phyloP scores from a whole-genome alignment of 2,329 filamentous ascomycete species.

The Teratosphaeria epicoccoides region DNA sequence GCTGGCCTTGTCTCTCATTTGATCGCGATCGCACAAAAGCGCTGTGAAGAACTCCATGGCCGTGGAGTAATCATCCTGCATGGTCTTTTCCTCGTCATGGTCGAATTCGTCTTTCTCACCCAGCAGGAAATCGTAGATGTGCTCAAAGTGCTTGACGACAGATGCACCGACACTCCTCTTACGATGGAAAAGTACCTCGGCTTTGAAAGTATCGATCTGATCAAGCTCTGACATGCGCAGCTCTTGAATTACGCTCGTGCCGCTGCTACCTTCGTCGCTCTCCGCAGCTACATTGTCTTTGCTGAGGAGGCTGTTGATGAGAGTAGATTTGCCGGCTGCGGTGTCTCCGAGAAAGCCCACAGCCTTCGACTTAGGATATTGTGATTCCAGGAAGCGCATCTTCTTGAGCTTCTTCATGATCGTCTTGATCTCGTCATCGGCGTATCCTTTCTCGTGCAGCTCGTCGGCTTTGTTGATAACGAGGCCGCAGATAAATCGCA shows the following conservation, averaged over 20 bases:
- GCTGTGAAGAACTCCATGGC: slow-evolving; percentile 1
- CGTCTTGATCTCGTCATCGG: not conserved
- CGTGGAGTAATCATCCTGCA: not conserved
- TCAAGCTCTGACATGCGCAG: not conserved
- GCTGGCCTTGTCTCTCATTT: not conserved
- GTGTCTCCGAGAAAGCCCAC: slow-evolving; percentile 3
- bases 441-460: not conserved
- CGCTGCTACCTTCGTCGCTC: slow-evolving; percentile 1
- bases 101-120: slow-evolving; percentile 1
- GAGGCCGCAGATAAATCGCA: not conserved
- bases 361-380: not conserved
- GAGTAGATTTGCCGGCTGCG: slow-evolving; percentile 4
- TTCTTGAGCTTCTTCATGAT: slow-evolving; percentile 1
- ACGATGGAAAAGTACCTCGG: not conserved
- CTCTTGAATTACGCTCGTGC: slow-evolving; percentile 5
- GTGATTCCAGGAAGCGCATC: not conserved
- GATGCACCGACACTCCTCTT: not conserved
- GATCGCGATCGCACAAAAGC: not conserved
- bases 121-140: not conserved
- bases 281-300: not conserved
- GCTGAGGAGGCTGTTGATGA: slow-evolving; percentile 3
- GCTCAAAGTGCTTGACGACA: not conserved
- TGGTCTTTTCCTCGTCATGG: not conserved
- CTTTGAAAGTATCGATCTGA: not conserved
- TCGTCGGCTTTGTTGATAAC: not conserved